Percentiles rank a stretch among this genome's conserved stretches.
These are phyloP conservation scores for Ceratonia siliqua DNA, from an alignment of 306 rosid genomes.

Conservation along the genomic window DNA sequence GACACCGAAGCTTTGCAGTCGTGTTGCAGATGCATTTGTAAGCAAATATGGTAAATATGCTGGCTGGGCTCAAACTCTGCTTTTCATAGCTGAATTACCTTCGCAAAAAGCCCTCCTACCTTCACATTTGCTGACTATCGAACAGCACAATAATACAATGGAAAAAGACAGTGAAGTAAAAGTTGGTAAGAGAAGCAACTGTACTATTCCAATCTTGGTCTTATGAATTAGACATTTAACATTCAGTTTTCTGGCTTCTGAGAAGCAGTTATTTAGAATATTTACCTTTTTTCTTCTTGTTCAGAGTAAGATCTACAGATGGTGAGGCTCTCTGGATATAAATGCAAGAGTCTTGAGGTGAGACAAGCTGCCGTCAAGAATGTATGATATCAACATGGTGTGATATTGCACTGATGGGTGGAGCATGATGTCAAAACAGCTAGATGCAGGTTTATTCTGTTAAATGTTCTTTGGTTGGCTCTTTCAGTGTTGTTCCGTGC, in stretches of 20 bases:
- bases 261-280: neutral
- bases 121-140: constrained; percentile 45
- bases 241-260: constrained; percentile 19
- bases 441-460: constrained; percentile 32
- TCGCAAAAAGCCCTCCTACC: constrained; percentile 70
- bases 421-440: constrained; percentile 7
- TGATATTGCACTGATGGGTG: constrained; percentile 8
- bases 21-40: constrained; percentile 89
- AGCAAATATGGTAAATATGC: constrained; percentile 86
- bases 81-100: constrained; percentile 91
- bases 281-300: constrained; percentile 7
- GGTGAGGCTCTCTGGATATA: constrained; percentile 24
- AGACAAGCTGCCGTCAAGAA: constrained; percentile 25
- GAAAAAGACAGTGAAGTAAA: constrained; percentile 32
- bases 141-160: constrained; percentile 46
- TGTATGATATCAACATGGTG: constrained; percentile 9
- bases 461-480: constrained; percentile 10
- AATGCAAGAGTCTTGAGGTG: neutral
- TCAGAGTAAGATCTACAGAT: constrained; percentile 30
- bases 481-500: neutral
- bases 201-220: constrained; percentile 18
- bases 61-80: constrained; percentile 96
- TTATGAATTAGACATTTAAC: constrained; percentile 7
- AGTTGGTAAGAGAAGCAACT: constrained; percentile 31
- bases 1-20: constrained; percentile 71